Evolutionary conservation across 2,329 filamentous ascomycete species (phyloP), one percentile per base, ranked within the genome.

Genomic region (Aspergillus piperis): DNA sequence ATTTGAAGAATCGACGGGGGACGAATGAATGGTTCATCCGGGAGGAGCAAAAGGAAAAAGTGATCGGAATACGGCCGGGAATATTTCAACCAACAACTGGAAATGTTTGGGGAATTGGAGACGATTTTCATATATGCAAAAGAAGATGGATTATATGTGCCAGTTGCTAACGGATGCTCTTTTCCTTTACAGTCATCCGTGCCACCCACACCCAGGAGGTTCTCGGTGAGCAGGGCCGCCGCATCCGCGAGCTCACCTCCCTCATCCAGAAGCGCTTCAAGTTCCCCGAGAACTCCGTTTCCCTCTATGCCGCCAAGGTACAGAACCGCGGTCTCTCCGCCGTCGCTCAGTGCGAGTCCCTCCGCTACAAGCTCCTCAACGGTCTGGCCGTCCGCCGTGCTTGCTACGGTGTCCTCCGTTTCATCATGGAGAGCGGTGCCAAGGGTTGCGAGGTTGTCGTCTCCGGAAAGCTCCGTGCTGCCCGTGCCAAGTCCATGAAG

Each of bases 221-320:
- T 74, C 92, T 99, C 78, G 95, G 95, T 80, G 95, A 99, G 90
- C 95, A 99, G 88, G 95, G 95, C 78, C 93, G 95, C 86, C 92
- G 95, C 86, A 99, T 99, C 83, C 94, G 95, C 82, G 95, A 99
- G 88, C 92, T 99, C 83, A 99, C 95, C 81, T 97, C 92, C 78
- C 90, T 99, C 81, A 99, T 99, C 88, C 96, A 99, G 88, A 98
- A 99, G 91, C 93, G 95, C 80, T 99, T 99, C 91, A 97, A 97
- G 88, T 99, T 99, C 90, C 94, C 95, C 84, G 94, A 98, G 87
- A 98, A 98, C 91, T 96, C 90, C 75, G 95, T 99, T 81, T 98
- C 95, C 71, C 92, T 99, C 79, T 99, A 99, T 83, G 95, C 95
- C 84, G 96, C 95, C 83, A 99, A 99, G 90, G 95, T 99, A 79